Base-by-base conservation (phyloP, 306 rosid species). In the Trifolium dubium region DNA sequence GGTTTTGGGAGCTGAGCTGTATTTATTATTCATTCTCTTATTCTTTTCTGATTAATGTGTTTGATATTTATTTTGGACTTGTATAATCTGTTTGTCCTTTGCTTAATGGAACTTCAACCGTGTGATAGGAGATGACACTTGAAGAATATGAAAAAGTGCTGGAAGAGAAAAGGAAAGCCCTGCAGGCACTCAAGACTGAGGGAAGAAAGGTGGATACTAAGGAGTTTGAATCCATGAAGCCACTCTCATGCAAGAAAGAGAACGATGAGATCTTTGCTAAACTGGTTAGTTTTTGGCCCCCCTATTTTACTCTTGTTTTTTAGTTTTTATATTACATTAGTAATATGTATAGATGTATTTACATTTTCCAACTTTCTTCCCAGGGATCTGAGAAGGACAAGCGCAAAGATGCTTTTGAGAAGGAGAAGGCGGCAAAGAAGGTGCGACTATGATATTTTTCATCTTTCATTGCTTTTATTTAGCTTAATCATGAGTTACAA, bases 381-480 rank as follows among this genome's bases (percentile, higher is more conserved):
- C 32, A 93, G 98, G 94, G 98, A 54, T 87, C 97, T 73, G 97
- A 93, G 10, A 93, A 91, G 88, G 97, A 93, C 79, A 87, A 83
- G 81, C 92, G 90, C 83, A 89, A 84, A 80, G 97, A 93, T 54
- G 77, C 90, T 49, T 49, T 88, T 50, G 98, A 93, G 78, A 93
- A 83, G 85, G 98, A 93, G 77, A 93, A 72, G 67, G 72, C 94
- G 67, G 72, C 94, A 44, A 93, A 84, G 82, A 93, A 89, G 94
- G 98, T 93, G 34, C 5, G 56, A 30, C 30, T 41, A 12, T 43
- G 40, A 17, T 50, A 13, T 69, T 67, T 67, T 69, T 71, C 2
- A 2, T 35, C 44, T 10, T 65, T 37, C 3, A n/a, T 60, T 58
- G 6, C 43, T 74, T 9, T 40, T 10, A 34, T 69, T 53, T n/a